A percentile compares a stretch with the other conserved stretches of the same genome.
phyloP scores from a whole-genome alignment of 2,329 filamentous ascomycete species.

The Parastagonospora avenae region DNA sequence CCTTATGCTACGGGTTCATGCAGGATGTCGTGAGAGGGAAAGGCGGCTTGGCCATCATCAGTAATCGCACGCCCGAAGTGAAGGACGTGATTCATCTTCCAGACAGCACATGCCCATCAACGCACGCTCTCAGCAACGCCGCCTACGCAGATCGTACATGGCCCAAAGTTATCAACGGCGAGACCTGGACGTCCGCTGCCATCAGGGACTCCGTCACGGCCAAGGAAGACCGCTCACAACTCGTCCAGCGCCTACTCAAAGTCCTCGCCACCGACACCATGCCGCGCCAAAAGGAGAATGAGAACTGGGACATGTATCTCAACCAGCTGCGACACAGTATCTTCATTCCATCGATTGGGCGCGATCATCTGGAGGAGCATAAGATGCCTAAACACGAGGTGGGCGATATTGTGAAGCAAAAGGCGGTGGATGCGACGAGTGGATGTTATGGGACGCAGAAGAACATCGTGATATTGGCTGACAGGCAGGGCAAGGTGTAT shows the following conservation, averaged over 20 bases:
- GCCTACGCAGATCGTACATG: conserved; percentile 63
- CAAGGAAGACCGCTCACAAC: conserved; percentile 52
- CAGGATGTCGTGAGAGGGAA: conserved; percentile 46
- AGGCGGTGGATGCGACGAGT: conserved; percentile 45
- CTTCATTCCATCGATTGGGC: conserved; percentile 63
- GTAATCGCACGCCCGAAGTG: conserved; percentile 62
- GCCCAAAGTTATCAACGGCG: conserved; percentile 66
- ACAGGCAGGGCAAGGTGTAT: conserved; percentile 60
- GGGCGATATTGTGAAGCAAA: conserved; percentile 49
- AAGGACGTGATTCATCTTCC: conserved; percentile 60
- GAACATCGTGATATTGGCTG: conserved; percentile 65
- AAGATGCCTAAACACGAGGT: conserved; percentile 45
- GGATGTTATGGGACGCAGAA: conserved; percentile 69
- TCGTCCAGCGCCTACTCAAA: conserved; percentile 59
- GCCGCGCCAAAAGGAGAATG: conserved; percentile 55
- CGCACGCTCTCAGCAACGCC: conserved; percentile 66
- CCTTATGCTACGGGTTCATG: conserved; percentile 63
- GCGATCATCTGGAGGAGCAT: conserved; percentile 48
- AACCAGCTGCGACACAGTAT: conserved; percentile 64
- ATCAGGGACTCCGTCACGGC: conserved; percentile 53
- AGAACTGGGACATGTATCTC: conserved; percentile 61
- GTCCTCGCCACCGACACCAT: conserved; percentile 62
- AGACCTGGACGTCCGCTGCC: conserved; percentile 57
- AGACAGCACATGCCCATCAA: conserved; percentile 52
- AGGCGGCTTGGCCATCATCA: conserved; percentile 61